Evolutionary conservation across 257 asterid species (phyloP).

Genomic region (Eucommia ulmoides): DNA sequence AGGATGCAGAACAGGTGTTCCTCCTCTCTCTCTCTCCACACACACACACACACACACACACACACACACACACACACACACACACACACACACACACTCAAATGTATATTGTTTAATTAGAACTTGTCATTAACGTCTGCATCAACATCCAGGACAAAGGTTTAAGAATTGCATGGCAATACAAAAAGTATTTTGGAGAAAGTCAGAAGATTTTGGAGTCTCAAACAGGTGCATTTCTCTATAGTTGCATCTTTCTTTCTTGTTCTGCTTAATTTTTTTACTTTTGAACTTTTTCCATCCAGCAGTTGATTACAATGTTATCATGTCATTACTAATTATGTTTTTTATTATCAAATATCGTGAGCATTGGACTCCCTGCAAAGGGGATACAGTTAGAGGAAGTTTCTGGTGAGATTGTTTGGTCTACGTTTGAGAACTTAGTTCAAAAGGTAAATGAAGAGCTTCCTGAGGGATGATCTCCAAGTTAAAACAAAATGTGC

Average conservation of each 20-base stretch:
- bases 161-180: slow-evolving; percentile 98
- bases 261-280: not conserved
- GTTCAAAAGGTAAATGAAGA: no score
- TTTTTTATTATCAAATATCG: no score
- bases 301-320: no score
- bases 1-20: slow-evolving; percentile 58
- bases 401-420: no score
- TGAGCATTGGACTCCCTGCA: no score
- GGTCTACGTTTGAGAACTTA: no score
- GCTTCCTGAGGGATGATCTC: no score
- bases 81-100: no score
- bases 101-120: not conserved
- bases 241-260: not conserved
- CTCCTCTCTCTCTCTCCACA: slow-evolving; percentile 13
- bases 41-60: not conserved
- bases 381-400: no score
- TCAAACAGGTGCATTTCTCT: slow-evolving; percentile 43
- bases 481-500: no score
- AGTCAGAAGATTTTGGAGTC: slow-evolving; percentile 31
- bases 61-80: not conserved
- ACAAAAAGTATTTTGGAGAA: slow-evolving; percentile 77
- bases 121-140: slow-evolving; percentile 5
- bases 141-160: slow-evolving; percentile 52
- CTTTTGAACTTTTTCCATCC: not conserved
- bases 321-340: no score